Evolutionary conservation across 116 monocot species (phyloP), one percentile per base, ranked within the genome.

Genomic region (Posidonia oceanica): DNA sequence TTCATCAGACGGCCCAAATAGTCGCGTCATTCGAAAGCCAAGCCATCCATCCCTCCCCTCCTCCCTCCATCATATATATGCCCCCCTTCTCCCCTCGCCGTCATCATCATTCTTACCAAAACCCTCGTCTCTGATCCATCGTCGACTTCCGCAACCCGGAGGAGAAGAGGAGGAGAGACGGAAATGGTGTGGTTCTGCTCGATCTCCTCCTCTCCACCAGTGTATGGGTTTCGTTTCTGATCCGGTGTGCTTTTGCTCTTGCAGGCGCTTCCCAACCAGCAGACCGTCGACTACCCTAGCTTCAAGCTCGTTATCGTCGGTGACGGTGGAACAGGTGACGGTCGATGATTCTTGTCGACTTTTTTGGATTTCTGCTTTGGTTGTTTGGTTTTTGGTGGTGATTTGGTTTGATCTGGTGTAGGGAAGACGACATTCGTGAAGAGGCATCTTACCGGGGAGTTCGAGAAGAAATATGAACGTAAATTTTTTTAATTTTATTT

Each of bases 391-490:
- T 13, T 20, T 56, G 58, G 10, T 10, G 22, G 0, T 29, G 38
- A 5, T 70, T 70, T 56, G 3, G 37, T 18, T 12, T 59, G 12
- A 72, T 66, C 21, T 66, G 16, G 57, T 44, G 52, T 72, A 90
- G 90, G 90, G 10, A 90, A 90, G 70, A 86, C 90, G 4, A 90
- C 90, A 3, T 90, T 90, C 56, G 86, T 90, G 15, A 90, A 90
- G 86, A 77, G 86, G 74, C 90, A 90, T 86, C 76, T 86, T 3
- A 86, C 86, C 1, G 86, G 86, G 8, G 90, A 90, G 69, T 86
- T 90, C 63, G 89, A 89, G 75, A 89, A 89, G 81, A 85, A 81
- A 73, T 89, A 89, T 51, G 86, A 89, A 61, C 89, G 89, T 89
- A 79, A 70, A 78, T 17, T 66, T 38, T 73, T 38, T 2, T 36